Conservation (phyloP, 2,329 filamentous ascomycete species). For the Cladosporium sp. region DNA sequence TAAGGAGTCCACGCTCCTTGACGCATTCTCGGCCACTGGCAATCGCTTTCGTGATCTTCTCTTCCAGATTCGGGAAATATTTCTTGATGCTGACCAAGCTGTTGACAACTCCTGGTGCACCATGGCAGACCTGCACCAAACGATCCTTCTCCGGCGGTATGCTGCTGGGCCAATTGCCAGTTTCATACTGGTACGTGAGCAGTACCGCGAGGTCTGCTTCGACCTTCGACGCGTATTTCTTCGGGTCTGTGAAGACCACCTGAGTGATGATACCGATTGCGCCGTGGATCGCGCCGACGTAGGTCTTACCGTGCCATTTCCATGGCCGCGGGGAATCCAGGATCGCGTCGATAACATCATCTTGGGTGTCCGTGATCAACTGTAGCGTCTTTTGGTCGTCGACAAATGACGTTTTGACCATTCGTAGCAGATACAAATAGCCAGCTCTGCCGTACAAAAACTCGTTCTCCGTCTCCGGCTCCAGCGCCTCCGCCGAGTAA, state of each 20-base stretch:
- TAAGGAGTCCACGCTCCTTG: constrained; percentile 53
- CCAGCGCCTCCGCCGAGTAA: constrained; percentile 42
- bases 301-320: constrained; percentile 58
- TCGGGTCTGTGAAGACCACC: constrained; percentile 53
- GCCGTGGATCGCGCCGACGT: constrained; percentile 63
- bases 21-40: constrained; percentile 47
- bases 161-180: constrained; percentile 59
- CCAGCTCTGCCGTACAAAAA: constrained; percentile 63
- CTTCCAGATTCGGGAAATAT: constrained; percentile 50
- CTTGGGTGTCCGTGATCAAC: constrained; percentile 47
- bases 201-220: constrained; percentile 49
- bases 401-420: constrained; percentile 54
- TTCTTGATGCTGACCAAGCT: constrained; percentile 52
- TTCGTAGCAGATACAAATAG: constrained; percentile 59
- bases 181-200: constrained; percentile 53
- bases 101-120: constrained; percentile 56
- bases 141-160: constrained; percentile 43
- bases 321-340: constrained; percentile 51
- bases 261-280: constrained; percentile 66
- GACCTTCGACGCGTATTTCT: constrained; percentile 49
- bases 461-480: constrained; percentile 50
- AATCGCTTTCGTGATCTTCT: constrained; percentile 50
- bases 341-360: constrained; percentile 54
- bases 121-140: constrained; percentile 62
- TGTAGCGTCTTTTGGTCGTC: constrained; percentile 46